phyloP scores from a whole-genome alignment of 768 basidiomycete species.

The Suillus sp. region DNA sequence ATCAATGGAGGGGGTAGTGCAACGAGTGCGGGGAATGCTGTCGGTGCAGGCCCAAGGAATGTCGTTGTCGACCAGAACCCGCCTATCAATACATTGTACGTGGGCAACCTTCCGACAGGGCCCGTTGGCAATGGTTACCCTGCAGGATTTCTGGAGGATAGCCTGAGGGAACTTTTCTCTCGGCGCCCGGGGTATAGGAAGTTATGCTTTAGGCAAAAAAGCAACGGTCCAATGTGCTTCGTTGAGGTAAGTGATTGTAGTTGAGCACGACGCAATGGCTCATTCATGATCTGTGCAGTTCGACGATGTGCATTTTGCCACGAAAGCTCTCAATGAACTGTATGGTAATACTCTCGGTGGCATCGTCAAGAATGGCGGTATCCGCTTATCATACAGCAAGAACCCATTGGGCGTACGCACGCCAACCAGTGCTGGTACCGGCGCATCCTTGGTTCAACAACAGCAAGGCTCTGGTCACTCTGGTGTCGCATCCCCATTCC shows the following conservation, averaged over 20 bases:
- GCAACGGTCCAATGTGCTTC: conserved; percentile 98
- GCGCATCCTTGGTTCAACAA: conserved; percentile 29
- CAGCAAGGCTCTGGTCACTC: conserved; percentile 25
- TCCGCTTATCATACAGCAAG: conserved; percentile 96
- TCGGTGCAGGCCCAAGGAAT: conserved; percentile 36
- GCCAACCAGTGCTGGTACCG: conserved; percentile 55
- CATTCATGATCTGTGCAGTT: conserved; percentile 53
- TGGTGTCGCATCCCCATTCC: conserved; percentile 31
- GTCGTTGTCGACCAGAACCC: conserved; percentile 85
- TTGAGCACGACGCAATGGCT: neutral
- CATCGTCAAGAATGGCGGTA: conserved; percentile 92
- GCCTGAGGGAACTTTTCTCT: conserved; percentile 79
- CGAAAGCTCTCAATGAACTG: conserved; percentile 84
- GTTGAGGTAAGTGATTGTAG: conserved; percentile 69
- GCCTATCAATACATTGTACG: conserved; percentile 98
- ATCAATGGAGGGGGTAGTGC: conserved; percentile 30
- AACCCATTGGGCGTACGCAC: conserved; percentile 94
- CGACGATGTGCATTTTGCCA: conserved; percentile 83
- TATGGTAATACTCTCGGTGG: conserved; percentile 92
- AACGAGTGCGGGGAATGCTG: conserved; percentile 31
- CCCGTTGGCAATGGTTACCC: conserved; percentile 71
- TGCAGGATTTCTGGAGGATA: conserved; percentile 84
- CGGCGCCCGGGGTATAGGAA: conserved; percentile 84
- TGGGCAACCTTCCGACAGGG: conserved; percentile 93
- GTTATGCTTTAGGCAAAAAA: conserved; percentile 94